Evolutionary conservation across 2,329 filamentous ascomycete genomes (phyloP).

Genomic region (Taxawa tesnikishii): DNA sequence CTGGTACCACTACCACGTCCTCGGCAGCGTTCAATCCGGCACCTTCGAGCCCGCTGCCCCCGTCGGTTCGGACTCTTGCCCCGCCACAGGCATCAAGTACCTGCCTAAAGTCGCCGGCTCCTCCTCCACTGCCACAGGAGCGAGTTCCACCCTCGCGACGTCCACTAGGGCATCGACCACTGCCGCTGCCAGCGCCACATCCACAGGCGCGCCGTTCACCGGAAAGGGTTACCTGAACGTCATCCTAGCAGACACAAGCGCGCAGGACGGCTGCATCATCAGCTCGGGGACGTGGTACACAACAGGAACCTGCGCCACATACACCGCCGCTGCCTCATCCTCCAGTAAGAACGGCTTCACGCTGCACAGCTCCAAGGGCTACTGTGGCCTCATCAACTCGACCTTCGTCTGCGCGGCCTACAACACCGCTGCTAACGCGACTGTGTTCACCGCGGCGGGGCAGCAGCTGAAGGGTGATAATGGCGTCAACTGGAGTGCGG

Average conservation of each 20-base stretch:
- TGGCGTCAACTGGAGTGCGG: conserved; percentile 29
- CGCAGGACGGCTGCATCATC: conserved; percentile 61
- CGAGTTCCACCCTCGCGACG: conserved; percentile 23
- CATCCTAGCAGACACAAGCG: conserved; percentile 30
- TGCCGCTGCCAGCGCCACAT: no score
- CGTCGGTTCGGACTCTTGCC: conserved; percentile 47
- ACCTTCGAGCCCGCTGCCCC: conserved; percentile 43
- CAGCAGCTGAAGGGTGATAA: conserved; percentile 25
- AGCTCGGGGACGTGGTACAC: conserved; percentile 55
- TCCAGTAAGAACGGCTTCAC: conserved; percentile 36
- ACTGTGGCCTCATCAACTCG: conserved; percentile 43
- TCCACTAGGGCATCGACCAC: no score
- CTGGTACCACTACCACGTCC: conserved; percentile 49
- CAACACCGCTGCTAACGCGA: conserved; percentile 27
- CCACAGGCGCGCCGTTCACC: conserved; percentile 32
- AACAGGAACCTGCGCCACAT: conserved; percentile 55
- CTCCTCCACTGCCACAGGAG: no score
- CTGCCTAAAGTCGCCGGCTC: no score
- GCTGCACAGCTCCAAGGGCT: conserved; percentile 45
- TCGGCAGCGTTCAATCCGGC: conserved; percentile 44
- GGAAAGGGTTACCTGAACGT: conserved; percentile 51
- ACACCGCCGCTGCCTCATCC: conserved; percentile 38
- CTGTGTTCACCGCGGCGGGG: conserved; percentile 27
- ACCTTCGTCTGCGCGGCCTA: conserved; percentile 42
- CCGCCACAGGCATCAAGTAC: conserved; percentile 49